These are phyloP conservation scores for Saturnispora serradocipensis DNA, from an alignment of 805 yeast species.

Conservation along the genomic window DNA sequence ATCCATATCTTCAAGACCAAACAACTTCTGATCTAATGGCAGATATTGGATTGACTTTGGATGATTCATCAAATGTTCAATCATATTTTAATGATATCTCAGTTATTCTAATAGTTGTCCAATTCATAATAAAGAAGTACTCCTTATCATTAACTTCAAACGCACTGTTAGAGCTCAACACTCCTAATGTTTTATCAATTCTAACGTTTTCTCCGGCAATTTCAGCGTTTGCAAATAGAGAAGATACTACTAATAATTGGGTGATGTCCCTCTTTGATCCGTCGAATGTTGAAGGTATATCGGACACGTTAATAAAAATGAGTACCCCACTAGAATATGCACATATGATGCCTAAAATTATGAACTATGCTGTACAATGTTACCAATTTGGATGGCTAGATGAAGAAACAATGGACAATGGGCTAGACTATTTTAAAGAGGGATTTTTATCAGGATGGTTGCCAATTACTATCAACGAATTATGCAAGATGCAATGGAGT, in stretches of 20 bases:
- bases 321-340: slow-evolving; percentile 61
- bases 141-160: slow-evolving; percentile 8
- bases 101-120: slow-evolving; percentile 40
- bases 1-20: slow-evolving; percentile 11
- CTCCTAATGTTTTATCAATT: slow-evolving; percentile 7
- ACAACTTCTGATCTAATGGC: slow-evolving; percentile 18
- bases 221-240: slow-evolving; percentile 3
- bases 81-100: slow-evolving; percentile 67
- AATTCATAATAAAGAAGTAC: slow-evolving; percentile 10
- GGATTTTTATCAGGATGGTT: slow-evolving; percentile 58
- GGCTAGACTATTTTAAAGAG: slow-evolving; percentile 80
- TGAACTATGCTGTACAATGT: slow-evolving; percentile 63
- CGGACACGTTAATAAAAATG: slow-evolving; percentile 69
- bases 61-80: slow-evolving; percentile 53
- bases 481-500: slow-evolving; percentile 16
- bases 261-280: slow-evolving; percentile 63
- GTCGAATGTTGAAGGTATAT: slow-evolving; percentile 54
- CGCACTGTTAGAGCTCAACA: slow-evolving; percentile 8
- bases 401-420: slow-evolving; percentile 55
- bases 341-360: slow-evolving; percentile 59
- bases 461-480: slow-evolving; percentile 33
- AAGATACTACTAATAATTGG: slow-evolving; percentile 51
- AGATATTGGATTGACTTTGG: slow-evolving; percentile 31
- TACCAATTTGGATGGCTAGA: slow-evolving; percentile 46
- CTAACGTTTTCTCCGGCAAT: slow-evolving; percentile 4